Evolutionary conservation across 2,329 filamentous ascomycete species (phyloP), one percentile per base, ranked within the genome.

Genomic region (Ilyonectria mors-panacis): DNA sequence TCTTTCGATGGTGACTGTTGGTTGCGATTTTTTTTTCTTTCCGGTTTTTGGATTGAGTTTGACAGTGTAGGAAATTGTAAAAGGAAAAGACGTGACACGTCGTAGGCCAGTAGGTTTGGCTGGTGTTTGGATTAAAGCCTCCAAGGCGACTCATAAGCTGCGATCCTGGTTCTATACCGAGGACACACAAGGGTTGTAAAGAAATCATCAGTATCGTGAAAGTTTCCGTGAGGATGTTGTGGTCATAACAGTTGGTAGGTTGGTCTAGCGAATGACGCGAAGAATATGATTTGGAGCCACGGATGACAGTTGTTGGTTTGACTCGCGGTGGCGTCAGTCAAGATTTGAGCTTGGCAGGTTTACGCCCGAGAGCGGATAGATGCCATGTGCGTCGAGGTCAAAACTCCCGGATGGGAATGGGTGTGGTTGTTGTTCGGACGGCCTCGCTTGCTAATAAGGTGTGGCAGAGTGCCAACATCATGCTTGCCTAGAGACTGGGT

Each of bases 401-500:
- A 80, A 15, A 78, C 77, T 59, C 76, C 80, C 13, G 80, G 78
- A 23, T 81, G 75, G 13, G 78, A 75, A 67, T 84, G 82, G 28
- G 77, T 68, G 37, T 78, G 77, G 37, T 67, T 83, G 73, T 61
- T 84, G 73, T 61, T 58, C 23, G 65, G 81, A 39, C 85, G 84
- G 42, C 83, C 80, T 71, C 83, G 83, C 78, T 84, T 86, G 55
- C 82, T 77, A 12, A 81, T 77, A 12, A 81, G 80, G 66, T 82
- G 83, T 65, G 86, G 83, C 57, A 92, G 79, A 61, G 85, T 89
- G 61, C 89, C 87, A 55, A 94, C 92, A 78, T 94, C 92, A 76
- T 94, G 92, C 83, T 93, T 93, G 73, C 92, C 91, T 93, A 56
- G 2, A 26, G 13, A 50, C 35, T 26, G 8, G 53, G 57, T 70